Evolutionary conservation across 129 eudicot genomes (phyloP), one percentile per base, ranked within the genome.

Genomic region (Heracleum sosnowskyi): DNA sequence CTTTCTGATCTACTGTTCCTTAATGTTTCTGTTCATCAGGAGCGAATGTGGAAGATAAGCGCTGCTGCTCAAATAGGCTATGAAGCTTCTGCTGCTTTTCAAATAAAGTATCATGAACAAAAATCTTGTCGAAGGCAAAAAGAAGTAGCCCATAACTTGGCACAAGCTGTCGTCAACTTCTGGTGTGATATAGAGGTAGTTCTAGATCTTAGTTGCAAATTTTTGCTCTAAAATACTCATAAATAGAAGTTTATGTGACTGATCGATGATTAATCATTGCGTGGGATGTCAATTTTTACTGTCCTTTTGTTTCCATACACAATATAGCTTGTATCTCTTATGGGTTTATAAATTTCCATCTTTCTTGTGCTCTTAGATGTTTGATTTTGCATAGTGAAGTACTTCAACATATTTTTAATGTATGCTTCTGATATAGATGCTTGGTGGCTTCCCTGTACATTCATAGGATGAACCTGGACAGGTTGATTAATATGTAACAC

Each of bases 1-100:
- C 71, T 69, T 75, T 71, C 40, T 76, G 76, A 80, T 81, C 22
- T 74, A 79, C 79, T 11, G 26, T 76, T 39, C 16, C 47, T 44
- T 44, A 44, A 44, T 16, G 16, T 64, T 78, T 55, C 20, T 66
- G 36, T 15, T 20, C 68, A 53, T 16, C 76, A 96, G 99, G 99
- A 96, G 86, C 97, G 96, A 40, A 75, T 90, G 78, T 96, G 99
- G 99, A 96, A 92, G 91, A 49, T 86, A 29, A 82, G 90, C 28
- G 93, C 93, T 55, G 90, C 97, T 70, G 89, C 91, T 75, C 92
- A 89, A 89, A 41, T 92, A 78, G 78, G 88, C 31, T 84, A 71
- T 46, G 88, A 84, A 64, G 90, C 53, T 82, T 88, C 91, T 85
- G 82, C 84, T 87, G 89, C 87, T 18, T 44, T 44, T 44, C 47